Evolutionary conservation across 768 basidiomycete genomes (phyloP).

Genomic region (Boletus fagicola): DNA sequence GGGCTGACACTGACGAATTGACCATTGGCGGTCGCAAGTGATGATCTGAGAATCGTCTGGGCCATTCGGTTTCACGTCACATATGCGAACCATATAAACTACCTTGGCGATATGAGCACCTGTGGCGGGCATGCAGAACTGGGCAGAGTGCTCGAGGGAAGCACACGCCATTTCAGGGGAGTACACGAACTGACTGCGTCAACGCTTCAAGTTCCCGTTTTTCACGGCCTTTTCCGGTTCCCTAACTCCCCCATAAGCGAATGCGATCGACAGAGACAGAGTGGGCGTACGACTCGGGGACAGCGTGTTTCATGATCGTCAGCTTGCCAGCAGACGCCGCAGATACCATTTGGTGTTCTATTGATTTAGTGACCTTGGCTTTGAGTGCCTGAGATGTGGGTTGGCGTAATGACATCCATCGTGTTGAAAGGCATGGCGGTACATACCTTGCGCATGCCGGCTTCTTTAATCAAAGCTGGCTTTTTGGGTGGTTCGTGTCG

Average conservation of each 20-base stretch:
- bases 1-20: background rate
- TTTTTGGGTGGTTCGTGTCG: slow-evolving; percentile 83
- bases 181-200: slow-evolving; percentile 7
- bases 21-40: background rate
- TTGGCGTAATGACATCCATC: background rate
- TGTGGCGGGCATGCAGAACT: slow-evolving; percentile 1
- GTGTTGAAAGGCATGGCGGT: background rate
- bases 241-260: slow-evolving; percentile 12
- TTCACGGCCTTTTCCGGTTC: slow-evolving; percentile 21
- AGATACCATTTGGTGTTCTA: slow-evolving; percentile 87
- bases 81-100: background rate
- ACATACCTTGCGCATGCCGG: slow-evolving; percentile 71
- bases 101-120: slow-evolving; percentile 6
- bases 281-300: slow-evolving; percentile 28
- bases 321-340: slow-evolving; percentile 88
- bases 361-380: slow-evolving; percentile 88
- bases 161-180: slow-evolving; percentile 7
- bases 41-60: background rate
- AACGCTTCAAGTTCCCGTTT: slow-evolving; percentile 13
- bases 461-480: slow-evolving; percentile 64
- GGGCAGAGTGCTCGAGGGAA: background rate
- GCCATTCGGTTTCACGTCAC: background rate
- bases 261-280: background rate
- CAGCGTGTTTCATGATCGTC: slow-evolving; percentile 83
- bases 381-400: slow-evolving; percentile 59